Evolutionary conservation across 2,329 filamentous ascomycete genomes (phyloP).

Genomic region (Phyllosticta paracitricarpa): DNA sequence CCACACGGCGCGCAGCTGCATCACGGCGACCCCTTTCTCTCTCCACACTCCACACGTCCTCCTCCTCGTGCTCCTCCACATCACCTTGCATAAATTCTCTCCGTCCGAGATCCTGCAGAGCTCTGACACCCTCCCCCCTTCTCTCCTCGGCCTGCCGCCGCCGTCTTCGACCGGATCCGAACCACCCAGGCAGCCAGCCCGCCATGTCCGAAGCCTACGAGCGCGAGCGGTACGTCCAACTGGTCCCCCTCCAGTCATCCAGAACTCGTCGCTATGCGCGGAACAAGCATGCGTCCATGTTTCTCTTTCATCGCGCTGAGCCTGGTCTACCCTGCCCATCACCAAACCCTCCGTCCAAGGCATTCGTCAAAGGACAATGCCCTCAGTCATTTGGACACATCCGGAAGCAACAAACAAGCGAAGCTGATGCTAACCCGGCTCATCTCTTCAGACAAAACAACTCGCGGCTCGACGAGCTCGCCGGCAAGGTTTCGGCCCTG

Average conservation of each 20-base stretch:
- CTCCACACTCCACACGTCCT: neutral
- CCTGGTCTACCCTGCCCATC: neutral
- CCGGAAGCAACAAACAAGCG: conserved; percentile 3
- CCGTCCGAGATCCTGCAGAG: too few relatives aligned
- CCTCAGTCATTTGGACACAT: conserved; percentile 5
- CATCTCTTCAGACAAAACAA: conserved; percentile 68
- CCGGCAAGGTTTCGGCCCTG: conserved; percentile 80
- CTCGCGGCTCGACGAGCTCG: conserved; percentile 81
- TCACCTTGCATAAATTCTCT: neutral
- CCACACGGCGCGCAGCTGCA: neutral
- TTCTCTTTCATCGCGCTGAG: neutral
- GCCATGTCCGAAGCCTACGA: conserved; percentile 49
- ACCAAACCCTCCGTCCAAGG: neutral
- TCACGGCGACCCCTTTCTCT: neutral
- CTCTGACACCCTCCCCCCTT: neutral
- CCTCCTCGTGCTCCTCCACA: neutral
- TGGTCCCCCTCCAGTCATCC: neutral
- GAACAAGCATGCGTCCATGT: neutral
- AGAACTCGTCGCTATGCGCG: neutral
- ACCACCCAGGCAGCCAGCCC: conserved; percentile 2
- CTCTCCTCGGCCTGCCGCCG: neutral
- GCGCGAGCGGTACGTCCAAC: conserved; percentile 43
- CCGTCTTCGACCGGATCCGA: neutral
- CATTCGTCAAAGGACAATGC: neutral
- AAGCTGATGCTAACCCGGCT: conserved; percentile 9